phyloP scores from a whole-genome alignment of 768 basidiomycete genomes.

The Tricholoma furcatifolium region DNA sequence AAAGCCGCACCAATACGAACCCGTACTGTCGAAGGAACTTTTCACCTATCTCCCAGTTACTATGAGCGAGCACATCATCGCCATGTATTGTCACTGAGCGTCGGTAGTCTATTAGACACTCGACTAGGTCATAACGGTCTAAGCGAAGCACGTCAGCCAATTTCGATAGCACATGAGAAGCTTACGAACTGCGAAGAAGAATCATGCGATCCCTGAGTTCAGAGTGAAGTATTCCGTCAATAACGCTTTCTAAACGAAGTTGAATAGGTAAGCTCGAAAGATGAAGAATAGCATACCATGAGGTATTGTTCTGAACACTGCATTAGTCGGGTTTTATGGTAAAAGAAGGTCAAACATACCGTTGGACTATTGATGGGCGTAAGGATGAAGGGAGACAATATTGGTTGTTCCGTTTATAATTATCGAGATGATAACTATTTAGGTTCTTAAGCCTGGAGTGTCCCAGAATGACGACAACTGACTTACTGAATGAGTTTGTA shows the following conservation, averaged over 20 bases:
- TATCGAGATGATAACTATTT: constrained; percentile 84
- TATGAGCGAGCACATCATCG: constrained; percentile 87
- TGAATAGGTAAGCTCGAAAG: background rate
- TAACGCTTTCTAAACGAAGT: constrained; percentile 68
- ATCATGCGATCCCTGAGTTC: constrained; percentile 92
- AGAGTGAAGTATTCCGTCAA: constrained; percentile 87
- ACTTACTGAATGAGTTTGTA: constrained; percentile 78
- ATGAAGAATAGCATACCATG: constrained; percentile 54
- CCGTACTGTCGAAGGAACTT: constrained; percentile 81
- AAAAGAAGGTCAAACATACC: constrained; percentile 37
- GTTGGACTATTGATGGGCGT: constrained; percentile 85
- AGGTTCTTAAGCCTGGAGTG: background rate
- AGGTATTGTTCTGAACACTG: constrained; percentile 62
- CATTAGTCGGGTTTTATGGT: constrained; percentile 6
- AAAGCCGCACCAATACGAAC: constrained; percentile 38
- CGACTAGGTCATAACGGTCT: constrained; percentile 80
- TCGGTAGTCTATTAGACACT: constrained; percentile 75
- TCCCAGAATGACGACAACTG: background rate
- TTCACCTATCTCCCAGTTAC: constrained; percentile 88
- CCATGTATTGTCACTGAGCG: constrained; percentile 75
- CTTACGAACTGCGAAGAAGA: constrained; percentile 66
- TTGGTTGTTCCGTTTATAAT: constrained; percentile 79
- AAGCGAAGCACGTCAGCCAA: constrained; percentile 2
- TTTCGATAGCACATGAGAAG: background rate
- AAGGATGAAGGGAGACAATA: constrained; percentile 90